phyloP scores from a whole-genome alignment of 345 rosid species.

The Bretschneidera sinensis region DNA sequence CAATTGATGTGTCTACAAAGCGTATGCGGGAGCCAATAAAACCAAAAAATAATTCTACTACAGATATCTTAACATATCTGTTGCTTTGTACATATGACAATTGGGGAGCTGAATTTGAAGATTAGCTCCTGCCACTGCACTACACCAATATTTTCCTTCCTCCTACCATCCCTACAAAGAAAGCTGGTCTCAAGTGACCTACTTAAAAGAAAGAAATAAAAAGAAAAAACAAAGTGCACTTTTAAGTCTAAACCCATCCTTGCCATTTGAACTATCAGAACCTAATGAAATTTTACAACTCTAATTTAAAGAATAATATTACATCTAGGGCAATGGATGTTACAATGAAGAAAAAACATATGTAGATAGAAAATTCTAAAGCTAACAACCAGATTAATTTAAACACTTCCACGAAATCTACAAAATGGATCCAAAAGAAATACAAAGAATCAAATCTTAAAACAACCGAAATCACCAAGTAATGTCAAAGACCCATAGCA shows the following conservation, averaged over 20 bases:
- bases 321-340: slow-evolving; percentile 29
- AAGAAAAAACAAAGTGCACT: background rate
- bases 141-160: slow-evolving; percentile 10
- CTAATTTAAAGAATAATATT: slow-evolving; percentile 21
- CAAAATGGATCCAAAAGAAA: too few relatives aligned
- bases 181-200: slow-evolving; percentile 11
- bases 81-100: slow-evolving; percentile 21
- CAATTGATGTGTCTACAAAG: background rate
- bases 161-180: slow-evolving; percentile 21
- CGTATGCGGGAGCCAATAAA: background rate
- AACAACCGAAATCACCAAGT: too few relatives aligned
- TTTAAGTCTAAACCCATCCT: slow-evolving; percentile 8
- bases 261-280: slow-evolving; percentile 23
- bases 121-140: slow-evolving; percentile 15
- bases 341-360: slow-evolving; percentile 3
- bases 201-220: too few relatives aligned
- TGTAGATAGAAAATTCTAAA: slow-evolving; percentile 4
- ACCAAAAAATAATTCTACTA: slow-evolving; percentile 3
- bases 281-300: slow-evolving; percentile 31
- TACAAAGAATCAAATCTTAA: too few relatives aligned
- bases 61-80: slow-evolving; percentile 6
- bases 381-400: too few relatives aligned
- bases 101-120: slow-evolving; percentile 7
- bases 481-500: too few relatives aligned
- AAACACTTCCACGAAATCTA: too few relatives aligned